Percentiles rank a stretch among this genome's conserved stretches.
phyloP scores from a whole-genome alignment of 768 basidiomycete genomes.

The Candolleomyces aberdarensis region DNA sequence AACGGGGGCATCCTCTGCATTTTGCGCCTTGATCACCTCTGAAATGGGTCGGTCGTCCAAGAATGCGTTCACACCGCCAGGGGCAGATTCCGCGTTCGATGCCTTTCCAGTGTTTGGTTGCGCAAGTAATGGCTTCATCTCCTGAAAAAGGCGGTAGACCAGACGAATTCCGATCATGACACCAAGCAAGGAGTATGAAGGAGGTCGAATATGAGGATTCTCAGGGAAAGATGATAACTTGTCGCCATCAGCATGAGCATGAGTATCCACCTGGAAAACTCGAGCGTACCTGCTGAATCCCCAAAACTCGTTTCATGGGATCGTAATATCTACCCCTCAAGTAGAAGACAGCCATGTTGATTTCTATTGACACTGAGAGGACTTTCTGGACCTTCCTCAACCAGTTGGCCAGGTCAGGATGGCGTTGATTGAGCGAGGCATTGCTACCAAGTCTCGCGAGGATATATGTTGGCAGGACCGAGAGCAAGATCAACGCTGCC shows the following conservation, averaged over 20 bases:
- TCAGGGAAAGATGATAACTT: constrained; percentile 75
- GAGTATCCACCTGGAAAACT: constrained; percentile 9
- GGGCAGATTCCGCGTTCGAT: constrained; percentile 10
- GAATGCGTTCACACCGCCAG: constrained; percentile 31
- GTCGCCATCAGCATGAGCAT: background rate
- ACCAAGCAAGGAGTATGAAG: constrained; percentile 85
- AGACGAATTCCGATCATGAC: constrained; percentile 66
- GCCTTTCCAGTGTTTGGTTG: constrained; percentile 27
- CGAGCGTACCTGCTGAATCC: constrained; percentile 58
- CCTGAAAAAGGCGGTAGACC: constrained; percentile 51
- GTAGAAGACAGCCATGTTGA: constrained; percentile 82
- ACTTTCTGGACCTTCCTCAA: constrained; percentile 43
- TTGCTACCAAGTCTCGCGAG: constrained; percentile 46
- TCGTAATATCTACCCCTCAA: constrained; percentile 78
- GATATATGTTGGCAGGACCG: constrained; percentile 62
- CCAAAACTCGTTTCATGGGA: constrained; percentile 60
- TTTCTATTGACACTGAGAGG: constrained; percentile 59
- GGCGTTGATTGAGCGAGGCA: constrained; percentile 31
- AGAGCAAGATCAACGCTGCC: constrained; percentile 58
- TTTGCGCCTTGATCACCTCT: constrained; percentile 44
- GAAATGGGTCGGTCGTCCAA: constrained; percentile 65
- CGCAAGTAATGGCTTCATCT: constrained; percentile 9
- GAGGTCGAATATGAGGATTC: constrained; percentile 69
- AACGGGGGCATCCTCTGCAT: constrained; percentile 51
- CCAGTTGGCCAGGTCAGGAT: constrained; percentile 31